A percentile compares a stretch with the other conserved stretches of the same genome.
Conservation (phyloP, 805 yeast species). For the Spathaspora gorwiae region DNA sequence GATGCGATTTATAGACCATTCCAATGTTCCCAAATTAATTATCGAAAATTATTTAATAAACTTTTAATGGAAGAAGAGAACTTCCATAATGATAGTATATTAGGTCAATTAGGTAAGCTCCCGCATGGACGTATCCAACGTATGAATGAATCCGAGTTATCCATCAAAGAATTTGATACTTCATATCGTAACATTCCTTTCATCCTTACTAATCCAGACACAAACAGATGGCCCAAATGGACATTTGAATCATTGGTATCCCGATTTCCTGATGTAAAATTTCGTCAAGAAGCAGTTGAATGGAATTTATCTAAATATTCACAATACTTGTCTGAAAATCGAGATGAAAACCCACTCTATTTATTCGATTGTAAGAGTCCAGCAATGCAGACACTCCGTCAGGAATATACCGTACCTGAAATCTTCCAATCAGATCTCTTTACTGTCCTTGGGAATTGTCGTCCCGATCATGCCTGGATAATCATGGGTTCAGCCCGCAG, state of each 20-base stretch:
- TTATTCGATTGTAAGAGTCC: constrained; percentile 74
- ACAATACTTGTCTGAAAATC: constrained; percentile 55
- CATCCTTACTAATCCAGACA: constrained; percentile 38
- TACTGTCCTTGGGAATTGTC: constrained; percentile 48
- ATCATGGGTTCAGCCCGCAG: constrained; percentile 78
- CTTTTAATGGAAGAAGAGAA: constrained; percentile 44
- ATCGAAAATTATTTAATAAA: constrained; percentile 43
- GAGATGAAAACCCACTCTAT: constrained; percentile 82
- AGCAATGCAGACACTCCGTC: constrained; percentile 56
- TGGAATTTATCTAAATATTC: constrained; percentile 67
- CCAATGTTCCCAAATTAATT: constrained; percentile 72
- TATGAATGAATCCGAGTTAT: constrained; percentile 41
- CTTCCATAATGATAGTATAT: constrained; percentile 19
- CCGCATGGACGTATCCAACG: constrained; percentile 50
- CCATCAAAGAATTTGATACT: constrained; percentile 42
- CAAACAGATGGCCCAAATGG: constrained; percentile 65
- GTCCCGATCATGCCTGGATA: constrained; percentile 93
- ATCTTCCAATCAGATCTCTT: constrained; percentile 60
- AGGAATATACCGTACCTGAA: constrained; percentile 52
- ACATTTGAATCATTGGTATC: constrained; percentile 41
- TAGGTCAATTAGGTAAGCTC: constrained; percentile 10
- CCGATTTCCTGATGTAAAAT: constrained; percentile 56
- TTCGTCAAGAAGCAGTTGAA: constrained; percentile 80
- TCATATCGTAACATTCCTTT: constrained; percentile 58
- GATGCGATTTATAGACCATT: constrained; percentile 80